Percentiles rank a stretch among this genome's conserved stretches.
These are phyloP conservation scores for Rubroboletus pulcherrimus DNA, from an alignment of 768 basidiomycete species.

Conservation along the genomic window DNA sequence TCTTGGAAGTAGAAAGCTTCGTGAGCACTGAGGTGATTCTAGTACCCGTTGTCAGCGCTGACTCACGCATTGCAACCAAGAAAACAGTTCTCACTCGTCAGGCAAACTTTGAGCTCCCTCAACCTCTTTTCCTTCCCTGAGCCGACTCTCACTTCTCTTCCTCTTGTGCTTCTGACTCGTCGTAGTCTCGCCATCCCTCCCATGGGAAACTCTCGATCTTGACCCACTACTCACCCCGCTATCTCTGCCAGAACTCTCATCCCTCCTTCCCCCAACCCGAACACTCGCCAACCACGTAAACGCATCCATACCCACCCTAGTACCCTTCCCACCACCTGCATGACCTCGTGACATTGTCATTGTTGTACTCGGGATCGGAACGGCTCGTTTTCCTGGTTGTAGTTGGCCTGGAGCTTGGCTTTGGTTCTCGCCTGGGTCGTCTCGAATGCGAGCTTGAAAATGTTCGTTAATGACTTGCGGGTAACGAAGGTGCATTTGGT, in stretches of 20 bases:
- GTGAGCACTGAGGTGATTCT: slow-evolving; percentile 74
- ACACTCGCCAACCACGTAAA: slow-evolving; percentile 73
- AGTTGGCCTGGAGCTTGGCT: background rate
- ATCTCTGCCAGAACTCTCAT: slow-evolving; percentile 53
- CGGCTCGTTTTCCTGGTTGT: slow-evolving; percentile 15
- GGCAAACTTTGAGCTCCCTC: slow-evolving; percentile 53
- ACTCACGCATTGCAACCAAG: background rate
- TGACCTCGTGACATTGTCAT: slow-evolving; percentile 48
- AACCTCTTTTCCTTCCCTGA: slow-evolving; percentile 29
- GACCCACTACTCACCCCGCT: slow-evolving; percentile 45
- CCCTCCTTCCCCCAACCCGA: slow-evolving; percentile 54
- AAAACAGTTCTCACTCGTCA: slow-evolving; percentile 56
- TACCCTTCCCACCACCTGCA: slow-evolving; percentile 44
- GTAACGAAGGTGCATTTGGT: slow-evolving; percentile 35
- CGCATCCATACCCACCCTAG: slow-evolving; percentile 65
- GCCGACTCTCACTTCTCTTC: slow-evolving; percentile 47
- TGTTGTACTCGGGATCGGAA: slow-evolving; percentile 26
- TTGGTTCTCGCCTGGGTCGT: slow-evolving; percentile 12
- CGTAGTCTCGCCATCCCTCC: slow-evolving; percentile 10
- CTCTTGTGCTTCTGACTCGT: slow-evolving; percentile 22
- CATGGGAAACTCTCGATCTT: slow-evolving; percentile 37
- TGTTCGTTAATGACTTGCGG: slow-evolving; percentile 10
- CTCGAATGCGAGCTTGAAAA: slow-evolving; percentile 12
- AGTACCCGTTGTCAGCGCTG: background rate
- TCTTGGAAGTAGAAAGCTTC: slow-evolving; percentile 61